Base-by-base conservation (phyloP, 2,329 filamentous ascomycete genomes). In the Celoporthe dispersa region DNA sequence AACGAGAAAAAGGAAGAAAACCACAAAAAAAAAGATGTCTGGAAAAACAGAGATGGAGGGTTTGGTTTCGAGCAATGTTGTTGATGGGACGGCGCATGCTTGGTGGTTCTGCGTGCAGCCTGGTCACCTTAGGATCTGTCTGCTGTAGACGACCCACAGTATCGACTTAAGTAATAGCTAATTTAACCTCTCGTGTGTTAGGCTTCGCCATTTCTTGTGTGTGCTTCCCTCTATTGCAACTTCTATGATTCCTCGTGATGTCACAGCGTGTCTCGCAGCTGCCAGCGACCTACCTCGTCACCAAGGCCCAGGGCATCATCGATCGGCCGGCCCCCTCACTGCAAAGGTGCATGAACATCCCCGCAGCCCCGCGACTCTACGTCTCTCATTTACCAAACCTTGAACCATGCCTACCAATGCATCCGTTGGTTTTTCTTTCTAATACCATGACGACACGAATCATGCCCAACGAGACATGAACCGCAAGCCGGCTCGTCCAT, bases 151-250 rank as follows among this genome's bases (percentile, higher is more conserved):
- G 22, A 57, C 59, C 66, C 19, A 31, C 33, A 68, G 66, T 59
- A 68, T 68, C 41, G 66, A 61, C 57, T 68, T 63, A 62, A 62
- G 66, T 68, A 68, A 68, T 68, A 68, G 59, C 59, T 68, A 68
- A 68, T 68, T 63, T 62, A 68, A 53, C 57, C 57, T 62, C 57
- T 68, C 66, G 66, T 68, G 66, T 68, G 44, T 68, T 55, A n/a
- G 35, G 19, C 44, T 67, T 67, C 41, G 65, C 57, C 57, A 61
- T 8, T 28, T 60, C 19, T 25, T 51, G 14, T 61, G 39, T 48
- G n/a, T 31, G 6, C n/a, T n/a, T n/a, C n/a, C n/a, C 16, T 33
- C 12, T 31, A n/a, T 66, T 39, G 31, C 31, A 65, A 51, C 12
- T 33, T 7, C 28, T 19, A 19, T 6, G n/a, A 4, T 35, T 19